These are phyloP conservation scores for Eutrema yunnanense DNA, from an alignment of 345 rosid genomes.

Conservation along the genomic window DNA sequence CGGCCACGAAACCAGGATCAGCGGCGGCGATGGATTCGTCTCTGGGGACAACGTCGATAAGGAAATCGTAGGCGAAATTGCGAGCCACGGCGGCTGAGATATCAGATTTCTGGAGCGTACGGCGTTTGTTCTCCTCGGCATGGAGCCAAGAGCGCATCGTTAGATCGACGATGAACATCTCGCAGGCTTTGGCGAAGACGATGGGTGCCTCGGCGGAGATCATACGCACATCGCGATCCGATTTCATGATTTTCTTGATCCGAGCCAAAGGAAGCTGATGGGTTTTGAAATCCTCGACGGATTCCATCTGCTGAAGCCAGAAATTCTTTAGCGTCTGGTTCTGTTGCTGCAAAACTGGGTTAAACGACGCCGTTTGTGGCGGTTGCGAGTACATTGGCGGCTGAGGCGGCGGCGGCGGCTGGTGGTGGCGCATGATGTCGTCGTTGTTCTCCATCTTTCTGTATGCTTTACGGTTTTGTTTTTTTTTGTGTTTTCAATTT, in stretches of 20 bases:
- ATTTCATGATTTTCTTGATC: constrained; percentile 91
- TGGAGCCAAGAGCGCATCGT: constrained; percentile 83
- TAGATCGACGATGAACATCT: constrained; percentile 80
- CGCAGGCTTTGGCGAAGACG: constrained; percentile 84
- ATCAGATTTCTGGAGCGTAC: constrained; percentile 79
- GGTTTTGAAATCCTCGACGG: constrained; percentile 66
- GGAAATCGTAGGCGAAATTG: constrained; percentile 68
- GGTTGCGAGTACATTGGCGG: constrained; percentile 11
- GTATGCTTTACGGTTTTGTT: background rate
- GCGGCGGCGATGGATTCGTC: constrained; percentile 61
- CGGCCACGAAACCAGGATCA: constrained; percentile 35
- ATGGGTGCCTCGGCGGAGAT: constrained; percentile 85
- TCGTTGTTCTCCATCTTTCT: constrained; percentile 8
- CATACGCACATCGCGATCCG: constrained; percentile 86
- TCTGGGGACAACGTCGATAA: constrained; percentile 72
- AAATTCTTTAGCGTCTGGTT: constrained; percentile 46
- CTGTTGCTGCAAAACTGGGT: background rate
- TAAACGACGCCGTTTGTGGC: constrained; percentile 37
- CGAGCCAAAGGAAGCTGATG: constrained; percentile 82
- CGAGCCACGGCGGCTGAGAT: constrained; percentile 74
- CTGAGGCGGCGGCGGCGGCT: constrained; percentile 13
- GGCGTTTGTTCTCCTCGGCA: constrained; percentile 74
- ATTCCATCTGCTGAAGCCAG: constrained; percentile 68
- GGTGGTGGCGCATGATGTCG: background rate
- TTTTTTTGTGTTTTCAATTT: background rate